These are phyloP conservation scores for Cercospora citrullina DNA, from an alignment of 2,329 filamentous ascomycete species.

Conservation along the genomic window DNA sequence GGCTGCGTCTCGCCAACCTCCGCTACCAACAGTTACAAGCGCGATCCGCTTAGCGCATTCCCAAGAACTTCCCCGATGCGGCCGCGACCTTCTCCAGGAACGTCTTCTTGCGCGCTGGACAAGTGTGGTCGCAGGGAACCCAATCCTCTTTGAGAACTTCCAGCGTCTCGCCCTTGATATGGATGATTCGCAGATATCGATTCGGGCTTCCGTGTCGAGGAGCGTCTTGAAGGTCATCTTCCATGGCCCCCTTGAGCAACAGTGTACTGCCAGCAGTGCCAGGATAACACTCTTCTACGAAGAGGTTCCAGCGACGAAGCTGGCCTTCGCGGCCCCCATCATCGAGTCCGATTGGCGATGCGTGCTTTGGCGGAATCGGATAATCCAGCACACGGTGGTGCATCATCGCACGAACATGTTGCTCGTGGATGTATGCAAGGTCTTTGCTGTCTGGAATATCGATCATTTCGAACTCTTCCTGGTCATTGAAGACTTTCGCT, in stretches of 20 bases:
- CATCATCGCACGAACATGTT: neutral
- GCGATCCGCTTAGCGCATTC: neutral
- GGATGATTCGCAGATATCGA: neutral
- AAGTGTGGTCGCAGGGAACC: neutral
- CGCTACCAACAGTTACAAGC: neutral
- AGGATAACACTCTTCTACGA: neutral
- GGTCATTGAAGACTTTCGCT: neutral
- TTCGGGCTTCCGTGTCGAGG: neutral
- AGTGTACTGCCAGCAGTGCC: neutral
- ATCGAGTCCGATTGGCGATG: neutral
- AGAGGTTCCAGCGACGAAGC: neutral
- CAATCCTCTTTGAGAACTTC: neutral
- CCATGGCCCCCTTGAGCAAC: neutral
- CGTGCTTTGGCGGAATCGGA: neutral
- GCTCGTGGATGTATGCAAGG: neutral
- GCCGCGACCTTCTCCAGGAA: neutral
- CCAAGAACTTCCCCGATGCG: neutral
- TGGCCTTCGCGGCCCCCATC: neutral
- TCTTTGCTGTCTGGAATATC: neutral
- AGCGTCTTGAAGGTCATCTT: neutral
- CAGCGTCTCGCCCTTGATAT: neutral
- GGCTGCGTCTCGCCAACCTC: neutral
- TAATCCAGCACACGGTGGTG: neutral
- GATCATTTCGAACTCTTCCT: neutral
- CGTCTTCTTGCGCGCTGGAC: neutral